Base-by-base conservation (phyloP, 805 yeast species). In the Suhomyces sp. region DNA sequence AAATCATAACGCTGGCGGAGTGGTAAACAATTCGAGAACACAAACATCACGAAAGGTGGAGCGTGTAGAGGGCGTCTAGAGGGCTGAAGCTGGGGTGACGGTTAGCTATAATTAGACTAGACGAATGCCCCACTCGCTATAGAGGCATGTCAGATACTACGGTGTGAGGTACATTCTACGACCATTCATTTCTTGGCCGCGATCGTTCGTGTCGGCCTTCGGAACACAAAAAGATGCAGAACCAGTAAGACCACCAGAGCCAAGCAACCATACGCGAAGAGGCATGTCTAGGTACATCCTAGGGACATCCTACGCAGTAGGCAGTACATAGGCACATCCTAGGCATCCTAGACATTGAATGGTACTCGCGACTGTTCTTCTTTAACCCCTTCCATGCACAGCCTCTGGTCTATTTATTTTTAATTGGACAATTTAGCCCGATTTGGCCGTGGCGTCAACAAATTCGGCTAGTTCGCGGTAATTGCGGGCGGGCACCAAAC, bases 1-100 rank as follows among this genome's bases (percentile, higher is more conserved):
- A 38, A 38, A 38, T 38, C 42, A 38, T 17, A 38, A 38, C 42
- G 42, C 42, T 38, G 42, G 42, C 42, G 42, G 42, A 19, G 42
- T 38, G 9, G 42, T 38, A 38, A 38, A 38, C 42, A 38, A 38
- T 38, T 9, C 9, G 29, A 27, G 12, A 27, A 19, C 19, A 19
- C 19, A 19, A 19, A 19, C 19, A 3, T 19, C 36, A 33, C 36
- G 36, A 35, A 10, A n/a, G 19, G 22, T n/a, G 40, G 41, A 36
- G 19, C 41, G 41, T n/a, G 41, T 36, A 4, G 33, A 12, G 2
- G 33, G n/a, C n/a, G n/a, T n/a, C n/a, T n/a, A n/a, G n/a, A n/a
- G n/a, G n/a, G n/a, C n/a, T n/a, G n/a, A n/a, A n/a, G n/a, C 33
- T 29, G 33, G 10, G 33, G 33, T 19, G 19, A 19, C 19, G 33